Conservation (phyloP, 805 yeast genomes). For the Lipomyces yamanashiensis region DNA sequence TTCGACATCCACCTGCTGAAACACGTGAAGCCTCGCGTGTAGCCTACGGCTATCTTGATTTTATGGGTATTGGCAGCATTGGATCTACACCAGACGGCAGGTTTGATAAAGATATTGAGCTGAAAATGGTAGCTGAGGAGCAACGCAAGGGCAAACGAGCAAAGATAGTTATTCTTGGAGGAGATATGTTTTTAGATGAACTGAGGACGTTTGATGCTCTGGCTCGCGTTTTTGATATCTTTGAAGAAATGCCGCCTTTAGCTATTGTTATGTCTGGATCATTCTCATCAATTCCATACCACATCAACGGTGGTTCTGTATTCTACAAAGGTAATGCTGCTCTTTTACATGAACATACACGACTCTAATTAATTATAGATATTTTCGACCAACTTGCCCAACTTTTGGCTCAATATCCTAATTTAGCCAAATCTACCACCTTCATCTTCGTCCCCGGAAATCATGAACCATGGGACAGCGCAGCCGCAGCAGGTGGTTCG, state of each 20-base stretch:
- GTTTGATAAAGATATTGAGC: constrained; percentile 63
- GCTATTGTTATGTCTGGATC: constrained; percentile 84
- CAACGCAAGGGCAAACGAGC: constrained; percentile 54
- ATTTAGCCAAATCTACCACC: constrained; percentile 57
- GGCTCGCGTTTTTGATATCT: constrained; percentile 59
- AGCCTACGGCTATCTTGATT: constrained; percentile 78
- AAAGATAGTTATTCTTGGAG: constrained; percentile 68
- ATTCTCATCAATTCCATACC: constrained; percentile 69
- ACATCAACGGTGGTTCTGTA: constrained; percentile 59
- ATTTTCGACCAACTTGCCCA: constrained; percentile 75
- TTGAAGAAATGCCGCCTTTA: constrained; percentile 66
- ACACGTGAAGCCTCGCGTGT: constrained; percentile 66
- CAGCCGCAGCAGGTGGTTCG: constrained; percentile 63
- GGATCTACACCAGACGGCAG: constrained; percentile 52
- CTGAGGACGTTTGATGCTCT: constrained; percentile 63
- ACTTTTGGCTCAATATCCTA: constrained; percentile 63
- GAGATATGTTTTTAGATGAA: constrained; percentile 71
- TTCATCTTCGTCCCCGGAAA: constrained; percentile 83
- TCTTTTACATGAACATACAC: too few species aligned
- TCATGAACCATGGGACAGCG: constrained; percentile 91
- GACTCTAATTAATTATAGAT: constrained; percentile 41
- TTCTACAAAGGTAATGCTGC: constrained; percentile 48
- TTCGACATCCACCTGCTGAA: constrained; percentile 91
- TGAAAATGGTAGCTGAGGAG: constrained; percentile 62
- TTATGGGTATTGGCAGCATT: constrained; percentile 52